Evolutionary conservation across 2,329 filamentous ascomycete species (phyloP).

Genomic region (Graphiopsis chlorocephala): DNA sequence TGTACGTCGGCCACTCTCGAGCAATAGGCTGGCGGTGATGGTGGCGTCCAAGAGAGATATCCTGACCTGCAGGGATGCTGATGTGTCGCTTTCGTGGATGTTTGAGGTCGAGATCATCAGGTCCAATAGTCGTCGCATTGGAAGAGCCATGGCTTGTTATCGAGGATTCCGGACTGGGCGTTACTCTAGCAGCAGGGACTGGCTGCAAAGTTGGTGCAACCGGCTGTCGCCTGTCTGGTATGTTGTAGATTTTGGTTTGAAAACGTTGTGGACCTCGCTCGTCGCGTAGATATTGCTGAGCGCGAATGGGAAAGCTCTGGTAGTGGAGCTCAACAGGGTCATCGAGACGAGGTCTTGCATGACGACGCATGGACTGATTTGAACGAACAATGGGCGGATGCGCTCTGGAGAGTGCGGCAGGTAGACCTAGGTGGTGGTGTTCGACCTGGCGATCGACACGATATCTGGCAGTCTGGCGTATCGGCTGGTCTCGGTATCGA

Average conservation of each 20-base stretch:
- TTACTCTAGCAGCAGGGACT: conserved; percentile 13
- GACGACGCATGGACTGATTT: conserved; percentile 5
- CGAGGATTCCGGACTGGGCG: conserved; percentile 1
- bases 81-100: conserved; percentile 35
- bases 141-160: conserved; percentile 5
- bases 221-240: neutral
- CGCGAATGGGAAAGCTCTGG: conserved; percentile 11
- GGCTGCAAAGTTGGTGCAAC: conserved; percentile 11
- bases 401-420: neutral
- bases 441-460: neutral
- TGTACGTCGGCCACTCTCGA: conserved; percentile 65
- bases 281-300: neutral
- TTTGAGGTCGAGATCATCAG: conserved; percentile 27
- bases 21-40: conserved; percentile 65
- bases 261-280: neutral
- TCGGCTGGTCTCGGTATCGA: neutral
- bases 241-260: neutral
- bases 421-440: neutral
- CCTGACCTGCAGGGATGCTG: conserved; percentile 35
- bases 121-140: neutral
- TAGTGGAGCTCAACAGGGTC: conserved; percentile 12
- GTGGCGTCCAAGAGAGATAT: conserved; percentile 41
- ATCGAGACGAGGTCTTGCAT: conserved; percentile 6
- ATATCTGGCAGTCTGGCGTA: neutral
- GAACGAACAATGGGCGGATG: neutral